These are phyloP conservation scores for Termitomyces sp. DNA, from an alignment of 768 basidiomycete species.

Conservation along the genomic window DNA sequence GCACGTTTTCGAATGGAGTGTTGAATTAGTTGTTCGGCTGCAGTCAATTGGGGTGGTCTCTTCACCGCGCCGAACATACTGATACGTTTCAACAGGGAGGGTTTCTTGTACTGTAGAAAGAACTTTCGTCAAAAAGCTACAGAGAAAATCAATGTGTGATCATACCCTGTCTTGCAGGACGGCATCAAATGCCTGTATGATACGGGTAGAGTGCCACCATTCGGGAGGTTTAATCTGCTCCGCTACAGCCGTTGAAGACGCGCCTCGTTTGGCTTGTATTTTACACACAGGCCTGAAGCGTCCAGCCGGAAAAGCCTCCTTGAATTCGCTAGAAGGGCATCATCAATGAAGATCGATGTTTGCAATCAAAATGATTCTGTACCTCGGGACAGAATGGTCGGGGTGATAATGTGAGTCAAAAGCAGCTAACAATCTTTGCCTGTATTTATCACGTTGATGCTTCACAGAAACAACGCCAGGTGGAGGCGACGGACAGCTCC, in stretches of 20 bases:
- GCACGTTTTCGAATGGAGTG: constrained; percentile 88
- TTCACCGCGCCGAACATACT: constrained; percentile 68
- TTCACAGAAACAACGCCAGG: constrained; percentile 68
- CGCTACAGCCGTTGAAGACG: constrained; percentile 74
- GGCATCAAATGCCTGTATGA: constrained; percentile 85
- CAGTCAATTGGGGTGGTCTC: constrained; percentile 65
- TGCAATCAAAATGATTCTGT: constrained; percentile 8
- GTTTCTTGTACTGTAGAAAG: constrained; percentile 69
- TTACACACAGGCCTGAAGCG: constrained; percentile 88
- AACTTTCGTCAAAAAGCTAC: neutral
- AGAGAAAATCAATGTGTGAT: neutral
- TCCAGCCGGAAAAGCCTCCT: constrained; percentile 91
- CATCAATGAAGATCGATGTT: constrained; percentile 3
- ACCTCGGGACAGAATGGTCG: constrained; percentile 81
- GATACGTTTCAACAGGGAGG: constrained; percentile 81
- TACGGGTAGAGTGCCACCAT: constrained; percentile 92
- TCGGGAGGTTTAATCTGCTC: constrained; percentile 87
- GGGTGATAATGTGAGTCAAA: constrained; percentile 87
- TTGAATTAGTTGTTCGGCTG: constrained; percentile 82
- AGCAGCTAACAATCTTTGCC: constrained; percentile 65
- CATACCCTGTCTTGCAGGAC: constrained; percentile 80
- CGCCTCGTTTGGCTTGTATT: constrained; percentile 80
- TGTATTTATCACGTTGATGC: constrained; percentile 76
- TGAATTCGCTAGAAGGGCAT: constrained; percentile 65
- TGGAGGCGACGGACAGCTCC: constrained; percentile 77